Base-by-base conservation (phyloP, 768 basidiomycete genomes). In the Hypholoma fasciculare region DNA sequence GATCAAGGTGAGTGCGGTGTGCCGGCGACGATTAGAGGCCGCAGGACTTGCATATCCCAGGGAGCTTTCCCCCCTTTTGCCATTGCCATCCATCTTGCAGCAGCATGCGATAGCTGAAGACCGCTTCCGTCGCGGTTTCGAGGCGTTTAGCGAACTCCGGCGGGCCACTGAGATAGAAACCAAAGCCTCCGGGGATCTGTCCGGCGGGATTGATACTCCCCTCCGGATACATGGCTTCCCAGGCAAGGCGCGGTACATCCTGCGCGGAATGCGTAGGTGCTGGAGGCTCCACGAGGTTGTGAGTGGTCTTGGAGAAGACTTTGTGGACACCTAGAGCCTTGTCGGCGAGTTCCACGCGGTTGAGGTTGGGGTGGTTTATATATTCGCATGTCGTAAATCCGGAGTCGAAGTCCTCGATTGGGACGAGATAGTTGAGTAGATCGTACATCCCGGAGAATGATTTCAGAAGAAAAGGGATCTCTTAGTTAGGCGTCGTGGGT, bases 61-160 rank as follows among this genome's bases (percentile, higher is more conserved):
- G 89, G 14, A 91, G 74, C 65, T 92, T 92, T 1, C 90, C 90
- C 27, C 90, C 90, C 63, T 85, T 86, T n/a, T 74, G 77, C 80
- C 84, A 91, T 38, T 83, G 79, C 80, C 86, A 91, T 1, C 76
- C 85, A 0, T 74, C 66, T 57, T 85, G 71, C 49, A 91, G 80
- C 80, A 85, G 84, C 67, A 89, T 78, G 2, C 84, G 80, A 65
- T 91, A 92, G 58, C 84, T 80, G 65, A 89, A 75, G 0, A 85
- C 61, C 2, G 82, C 84, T 57, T 92, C 86, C 16, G 69, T 77
- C 13, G 83, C 83, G 0, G 71, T 64, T 16, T 69, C 66, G 48
- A 86, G 65, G 3, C 55, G 61, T 2, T 70, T 63, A 0, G 70
- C 57, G 56, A 86, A 85, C 14, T 67, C 63, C 2, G 67, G 52